phyloP scores from a whole-genome alignment of 148 eudicot genomes.

The Chenopodium quinoa region DNA sequence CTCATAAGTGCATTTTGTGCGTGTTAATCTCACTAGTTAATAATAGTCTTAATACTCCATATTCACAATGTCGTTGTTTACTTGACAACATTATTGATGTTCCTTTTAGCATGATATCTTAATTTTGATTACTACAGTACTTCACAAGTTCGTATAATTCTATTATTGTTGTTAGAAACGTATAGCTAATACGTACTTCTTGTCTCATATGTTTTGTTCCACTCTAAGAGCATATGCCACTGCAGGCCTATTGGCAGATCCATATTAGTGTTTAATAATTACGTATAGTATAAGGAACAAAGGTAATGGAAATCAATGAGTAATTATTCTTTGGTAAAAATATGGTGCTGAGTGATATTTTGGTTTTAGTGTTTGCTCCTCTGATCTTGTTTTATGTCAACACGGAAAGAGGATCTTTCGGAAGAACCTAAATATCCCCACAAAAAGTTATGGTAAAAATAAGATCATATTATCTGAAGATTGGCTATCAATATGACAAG shows the following conservation, averaged over 20 bases:
- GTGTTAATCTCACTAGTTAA: neutral
- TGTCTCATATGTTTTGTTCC: neutral
- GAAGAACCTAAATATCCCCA: conserved; percentile 9
- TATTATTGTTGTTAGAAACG: neutral
- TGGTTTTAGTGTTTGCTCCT: neutral
- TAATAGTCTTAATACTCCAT: neutral
- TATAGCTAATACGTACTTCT: neutral
- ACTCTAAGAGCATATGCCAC: neutral
- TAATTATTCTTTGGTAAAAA: neutral
- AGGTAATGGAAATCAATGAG: neutral
- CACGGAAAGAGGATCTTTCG: neutral
- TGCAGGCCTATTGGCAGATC: neutral
- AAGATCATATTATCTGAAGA: conserved; percentile 17
- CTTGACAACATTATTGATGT: neutral
- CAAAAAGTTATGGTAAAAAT: neutral
- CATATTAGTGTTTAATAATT: neutral
- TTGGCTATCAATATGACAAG: conserved; percentile 17
- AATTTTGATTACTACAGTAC: neutral
- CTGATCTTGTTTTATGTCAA: conserved; percentile 10
- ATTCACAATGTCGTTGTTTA: neutral
- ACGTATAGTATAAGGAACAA: neutral
- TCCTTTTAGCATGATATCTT: neutral
- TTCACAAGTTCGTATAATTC: neutral
- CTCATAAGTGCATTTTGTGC: neutral
- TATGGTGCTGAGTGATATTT: neutral